phyloP scores from a whole-genome alignment of 148 eudicot species.

The Limonium bicolor region DNA sequence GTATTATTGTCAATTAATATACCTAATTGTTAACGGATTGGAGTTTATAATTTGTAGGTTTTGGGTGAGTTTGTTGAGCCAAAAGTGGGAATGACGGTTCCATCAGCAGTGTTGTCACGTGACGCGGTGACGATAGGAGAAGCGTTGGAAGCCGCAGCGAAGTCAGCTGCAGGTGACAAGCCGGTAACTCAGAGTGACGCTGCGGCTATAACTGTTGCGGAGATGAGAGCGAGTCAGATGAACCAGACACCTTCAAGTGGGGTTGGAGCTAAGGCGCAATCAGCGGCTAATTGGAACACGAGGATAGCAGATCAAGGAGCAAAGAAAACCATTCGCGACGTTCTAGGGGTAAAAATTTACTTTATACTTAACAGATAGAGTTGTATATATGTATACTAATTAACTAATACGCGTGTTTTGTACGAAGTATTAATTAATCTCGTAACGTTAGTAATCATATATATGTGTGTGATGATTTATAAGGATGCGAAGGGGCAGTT shows the following conservation, averaged over 20 bases:
- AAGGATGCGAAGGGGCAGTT: conserved; percentile 55
- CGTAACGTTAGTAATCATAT: too few species aligned
- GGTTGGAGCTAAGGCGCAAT: conserved; percentile 30
- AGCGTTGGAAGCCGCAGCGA: conserved; percentile 48
- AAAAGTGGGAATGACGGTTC: too few species aligned
- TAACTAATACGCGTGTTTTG: too few species aligned
- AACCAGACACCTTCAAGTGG: conserved; percentile 21
- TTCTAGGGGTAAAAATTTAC: conserved; percentile 25
- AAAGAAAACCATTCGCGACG: conserved; percentile 33
- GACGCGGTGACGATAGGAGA: conserved; percentile 42
- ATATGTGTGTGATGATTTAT: too few species aligned
- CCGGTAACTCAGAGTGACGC: conserved; percentile 59
- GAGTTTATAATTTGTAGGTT: too few species aligned
- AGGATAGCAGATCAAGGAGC: conserved; percentile 16
- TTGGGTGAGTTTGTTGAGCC: too few species aligned
- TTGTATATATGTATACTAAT: background rate
- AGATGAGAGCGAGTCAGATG: conserved; percentile 37
- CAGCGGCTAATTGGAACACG: conserved; percentile 35
- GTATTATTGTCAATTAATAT: too few species aligned
- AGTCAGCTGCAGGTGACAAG: conserved; percentile 31
- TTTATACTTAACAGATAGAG: background rate
- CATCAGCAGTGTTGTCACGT: too few species aligned
- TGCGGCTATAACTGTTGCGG: conserved; percentile 72
- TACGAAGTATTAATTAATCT: too few species aligned
- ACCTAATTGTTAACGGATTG: too few species aligned